Evolutionary conservation across 306 rosid genomes (phyloP).

Genomic region (Cotoneaster glaucophyllus): DNA sequence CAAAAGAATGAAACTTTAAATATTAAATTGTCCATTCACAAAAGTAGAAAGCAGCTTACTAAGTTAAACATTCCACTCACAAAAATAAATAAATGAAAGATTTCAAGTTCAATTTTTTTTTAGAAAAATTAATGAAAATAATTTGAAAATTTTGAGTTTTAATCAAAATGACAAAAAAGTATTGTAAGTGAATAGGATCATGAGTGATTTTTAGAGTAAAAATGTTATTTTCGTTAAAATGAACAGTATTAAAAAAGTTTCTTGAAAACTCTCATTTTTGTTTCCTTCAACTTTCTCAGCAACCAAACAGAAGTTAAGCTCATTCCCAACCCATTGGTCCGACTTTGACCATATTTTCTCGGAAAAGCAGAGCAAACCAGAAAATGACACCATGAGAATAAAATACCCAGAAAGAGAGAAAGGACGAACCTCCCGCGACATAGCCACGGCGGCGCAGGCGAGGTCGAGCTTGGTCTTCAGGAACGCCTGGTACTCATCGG

Average conservation of each 20-base stretch:
- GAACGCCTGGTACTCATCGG: slow-evolving; percentile 57
- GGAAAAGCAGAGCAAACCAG: neutral
- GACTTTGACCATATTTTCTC: neutral
- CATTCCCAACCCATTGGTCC: neutral
- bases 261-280: no score
- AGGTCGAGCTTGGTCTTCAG: slow-evolving; percentile 85
- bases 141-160: rapidly evolving
- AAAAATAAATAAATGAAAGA: neutral
- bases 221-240: neutral
- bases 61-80: neutral
- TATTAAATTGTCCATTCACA: no score
- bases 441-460: slow-evolving; percentile 90
- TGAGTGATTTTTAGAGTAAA: no score
- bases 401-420: neutral
- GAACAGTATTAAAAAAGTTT: rapidly evolving
- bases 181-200: no score
- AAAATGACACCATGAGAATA: neutral
- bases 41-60: neutral
- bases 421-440: slow-evolving; percentile 38
- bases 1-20: neutral
- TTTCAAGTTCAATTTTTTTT: neutral
- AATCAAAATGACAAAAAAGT: rapidly evolving
- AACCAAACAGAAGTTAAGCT: neutral
- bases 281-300: neutral
- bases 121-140: rapidly evolving